Percentiles rank a stretch among this genome's conserved stretches.
phyloP scores from a whole-genome alignment of 345 rosid species.

The Cochlearia excelsa region DNA sequence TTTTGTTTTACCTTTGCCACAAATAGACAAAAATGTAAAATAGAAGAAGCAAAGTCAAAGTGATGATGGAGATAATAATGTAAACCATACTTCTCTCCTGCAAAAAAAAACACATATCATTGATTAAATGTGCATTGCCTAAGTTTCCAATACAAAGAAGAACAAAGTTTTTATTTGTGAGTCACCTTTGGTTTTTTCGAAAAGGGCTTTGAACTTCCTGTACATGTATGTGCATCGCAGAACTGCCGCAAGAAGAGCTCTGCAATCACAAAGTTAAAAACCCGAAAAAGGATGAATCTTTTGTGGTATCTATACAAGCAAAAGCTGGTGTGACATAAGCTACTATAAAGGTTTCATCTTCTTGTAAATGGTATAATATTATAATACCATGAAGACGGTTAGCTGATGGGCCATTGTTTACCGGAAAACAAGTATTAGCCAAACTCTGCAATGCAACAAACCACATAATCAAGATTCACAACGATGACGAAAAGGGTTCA shows the following conservation, averaged over 20 bases:
- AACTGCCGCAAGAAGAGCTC: slow-evolving; percentile 77
- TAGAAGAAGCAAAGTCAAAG: slow-evolving; percentile 56
- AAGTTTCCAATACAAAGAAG: background rate
- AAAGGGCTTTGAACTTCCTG: slow-evolving; percentile 47
- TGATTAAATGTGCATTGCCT: background rate
- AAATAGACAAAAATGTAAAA: slow-evolving; percentile 56
- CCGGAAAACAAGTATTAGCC: slow-evolving; percentile 50
- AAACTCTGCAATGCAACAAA: slow-evolving; percentile 41
- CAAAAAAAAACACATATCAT: slow-evolving; percentile 41
- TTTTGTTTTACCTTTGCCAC: slow-evolving; percentile 61
- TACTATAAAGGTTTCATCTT: too few species aligned
- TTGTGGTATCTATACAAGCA: too few species aligned
- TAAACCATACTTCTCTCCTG: slow-evolving; percentile 46
- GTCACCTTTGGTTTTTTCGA: slow-evolving; percentile 59
- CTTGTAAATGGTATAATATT: background rate
- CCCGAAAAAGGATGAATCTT: too few species aligned
- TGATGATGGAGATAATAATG: slow-evolving; percentile 46
- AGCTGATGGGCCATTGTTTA: slow-evolving; percentile 58
- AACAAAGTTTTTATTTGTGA: background rate
- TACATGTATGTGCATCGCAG: slow-evolving; percentile 74
- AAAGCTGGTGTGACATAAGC: too few species aligned
- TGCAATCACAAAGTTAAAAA: slow-evolving; percentile 22
- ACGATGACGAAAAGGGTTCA: too few species aligned
- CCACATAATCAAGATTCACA: too few species aligned
- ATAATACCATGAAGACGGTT: slow-evolving; percentile 66